phyloP scores from a whole-genome alignment of 2,329 filamentous ascomycete genomes.

The Aureobasidium sp. region DNA sequence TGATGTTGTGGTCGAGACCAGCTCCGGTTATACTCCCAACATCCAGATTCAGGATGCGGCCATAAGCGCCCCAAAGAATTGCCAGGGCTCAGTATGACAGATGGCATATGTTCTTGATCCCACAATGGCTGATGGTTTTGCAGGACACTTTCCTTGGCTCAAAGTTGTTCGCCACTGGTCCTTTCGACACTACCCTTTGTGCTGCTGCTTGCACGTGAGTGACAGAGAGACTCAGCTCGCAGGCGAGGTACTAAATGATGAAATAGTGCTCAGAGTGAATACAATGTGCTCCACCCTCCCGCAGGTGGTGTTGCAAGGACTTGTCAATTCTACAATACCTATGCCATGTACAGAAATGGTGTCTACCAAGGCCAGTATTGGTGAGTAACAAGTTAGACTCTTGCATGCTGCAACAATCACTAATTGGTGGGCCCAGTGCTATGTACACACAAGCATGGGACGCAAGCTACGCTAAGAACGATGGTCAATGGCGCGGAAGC shows the following conservation, averaged over 20 bases:
- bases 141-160: slow-evolving; percentile 20
- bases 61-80: background rate
- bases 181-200: slow-evolving; percentile 22
- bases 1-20: background rate
- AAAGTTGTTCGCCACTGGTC: slow-evolving; percentile 21
- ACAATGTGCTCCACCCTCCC: too few species aligned
- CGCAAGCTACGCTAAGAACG: background rate
- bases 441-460: background rate
- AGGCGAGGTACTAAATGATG: background rate
- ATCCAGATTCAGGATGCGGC: background rate
- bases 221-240: background rate
- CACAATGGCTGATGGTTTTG: background rate
- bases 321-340: too few species aligned
- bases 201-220: background rate
- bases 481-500: background rate
- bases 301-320: too few species aligned
- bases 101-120: background rate
- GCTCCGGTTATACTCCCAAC: background rate
- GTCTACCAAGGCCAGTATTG: too few species aligned
- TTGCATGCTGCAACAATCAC: background rate
- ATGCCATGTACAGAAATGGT: too few species aligned
- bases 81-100: background rate
- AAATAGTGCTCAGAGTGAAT: background rate
- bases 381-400: background rate
- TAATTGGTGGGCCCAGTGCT: background rate